Evolutionary conservation across 805 yeast species (phyloP).

Genomic region (Zygosaccharomyces kombuchaensis): DNA sequence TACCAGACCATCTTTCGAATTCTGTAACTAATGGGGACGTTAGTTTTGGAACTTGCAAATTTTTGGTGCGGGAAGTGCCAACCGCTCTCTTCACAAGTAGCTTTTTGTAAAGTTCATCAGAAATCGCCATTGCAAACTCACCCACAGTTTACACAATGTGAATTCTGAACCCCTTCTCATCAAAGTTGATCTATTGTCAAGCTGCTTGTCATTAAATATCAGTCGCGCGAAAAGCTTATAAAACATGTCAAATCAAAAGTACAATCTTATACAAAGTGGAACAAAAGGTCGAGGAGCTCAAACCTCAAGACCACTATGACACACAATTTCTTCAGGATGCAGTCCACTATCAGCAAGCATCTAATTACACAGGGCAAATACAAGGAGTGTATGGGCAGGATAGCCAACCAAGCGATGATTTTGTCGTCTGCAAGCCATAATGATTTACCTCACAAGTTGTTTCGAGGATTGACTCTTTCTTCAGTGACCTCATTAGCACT

Average conservation of each 20-base stretch:
- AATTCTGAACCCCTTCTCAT: no score
- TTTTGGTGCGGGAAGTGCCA: background rate
- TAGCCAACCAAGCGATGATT: conserved; percentile 54
- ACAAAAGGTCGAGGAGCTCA: background rate
- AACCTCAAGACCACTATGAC: conserved; percentile 4
- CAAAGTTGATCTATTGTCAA: background rate
- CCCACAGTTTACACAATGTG: no score
- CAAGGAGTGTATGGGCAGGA: conserved; percentile 42
- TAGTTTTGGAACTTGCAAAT: conserved; percentile 3
- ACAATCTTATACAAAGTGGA: background rate
- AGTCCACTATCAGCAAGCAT: conserved; percentile 15
- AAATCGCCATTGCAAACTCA: background rate
- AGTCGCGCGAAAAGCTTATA: background rate
- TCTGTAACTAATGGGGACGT: conserved; percentile 28
- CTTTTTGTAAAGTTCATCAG: background rate
- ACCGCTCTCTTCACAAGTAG: background rate
- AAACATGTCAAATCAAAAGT: background rate
- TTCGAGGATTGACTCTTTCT: conserved; percentile 73
- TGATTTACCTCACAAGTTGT: conserved; percentile 18
- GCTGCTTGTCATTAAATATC: background rate
- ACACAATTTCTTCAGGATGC: conserved; percentile 10
- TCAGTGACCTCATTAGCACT: conserved; percentile 81
- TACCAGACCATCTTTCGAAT: conserved; percentile 37
- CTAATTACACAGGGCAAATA: conserved; percentile 25
- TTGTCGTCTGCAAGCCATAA: conserved; percentile 47